phyloP scores from a whole-genome alignment of 495 filamentous ascomycete genomes.

The Pyrenula massariospora region DNA sequence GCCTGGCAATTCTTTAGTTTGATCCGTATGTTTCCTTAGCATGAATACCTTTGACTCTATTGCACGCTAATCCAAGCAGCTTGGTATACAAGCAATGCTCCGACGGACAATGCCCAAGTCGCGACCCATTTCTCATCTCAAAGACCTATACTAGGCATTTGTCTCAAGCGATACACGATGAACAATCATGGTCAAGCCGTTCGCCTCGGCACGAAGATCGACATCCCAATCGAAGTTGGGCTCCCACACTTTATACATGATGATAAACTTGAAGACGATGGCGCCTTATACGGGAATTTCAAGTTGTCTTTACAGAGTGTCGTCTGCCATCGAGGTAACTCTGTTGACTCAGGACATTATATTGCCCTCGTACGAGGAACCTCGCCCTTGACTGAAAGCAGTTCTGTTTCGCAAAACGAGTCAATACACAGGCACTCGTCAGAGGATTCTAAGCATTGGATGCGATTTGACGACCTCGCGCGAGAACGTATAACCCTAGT shows the following conservation, averaged over 20 bases:
- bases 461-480: constrained; percentile 80
- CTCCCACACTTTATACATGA: constrained; percentile 84
- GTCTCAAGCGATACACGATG: constrained; percentile 82
- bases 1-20: constrained; percentile 96
- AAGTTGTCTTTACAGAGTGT: constrained; percentile 82
- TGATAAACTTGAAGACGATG: constrained; percentile 52
- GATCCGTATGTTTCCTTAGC: constrained; percentile 47
- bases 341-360: constrained; percentile 88
- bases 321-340: constrained; percentile 82
- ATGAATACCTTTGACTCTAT: background rate
- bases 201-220: constrained; percentile 67
- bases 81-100: constrained; percentile 59
- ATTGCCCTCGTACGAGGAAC: constrained; percentile 66
- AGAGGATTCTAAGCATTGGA: constrained; percentile 58
- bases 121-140: constrained; percentile 60
- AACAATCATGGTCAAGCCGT: constrained; percentile 51
- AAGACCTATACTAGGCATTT: constrained; percentile 80
- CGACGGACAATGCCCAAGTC: constrained; percentile 56
- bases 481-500: constrained; percentile 58
- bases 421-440: constrained; percentile 37
- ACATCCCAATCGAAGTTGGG: constrained; percentile 82
- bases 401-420: constrained; percentile 23
- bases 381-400: constrained; percentile 30
- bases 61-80: constrained; percentile 17
- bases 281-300: constrained; percentile 65